These are phyloP conservation scores for Aureobasidium sp. DNA, from an alignment of 2,329 filamentous ascomycete species.

Conservation along the genomic window DNA sequence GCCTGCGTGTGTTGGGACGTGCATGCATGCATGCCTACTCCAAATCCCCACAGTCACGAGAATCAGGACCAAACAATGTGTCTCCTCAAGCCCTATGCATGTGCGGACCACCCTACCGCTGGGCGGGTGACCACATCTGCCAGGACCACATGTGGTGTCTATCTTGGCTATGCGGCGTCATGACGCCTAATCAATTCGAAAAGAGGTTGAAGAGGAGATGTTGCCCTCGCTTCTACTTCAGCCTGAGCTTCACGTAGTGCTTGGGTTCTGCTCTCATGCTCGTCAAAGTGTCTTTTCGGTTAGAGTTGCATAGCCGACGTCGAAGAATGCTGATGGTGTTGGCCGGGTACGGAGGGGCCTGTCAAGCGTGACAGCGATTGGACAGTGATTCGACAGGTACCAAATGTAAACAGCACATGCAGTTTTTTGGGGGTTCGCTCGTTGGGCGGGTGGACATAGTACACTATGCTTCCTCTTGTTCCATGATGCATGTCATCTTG, in stretches of 20 bases:
- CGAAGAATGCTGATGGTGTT: constrained; percentile 7
- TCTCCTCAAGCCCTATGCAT: neutral
- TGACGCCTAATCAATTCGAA: neutral
- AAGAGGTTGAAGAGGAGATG: neutral
- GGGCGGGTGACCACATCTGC: constrained; percentile 4
- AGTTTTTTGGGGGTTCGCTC: neutral
- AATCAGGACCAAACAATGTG: constrained; percentile 3
- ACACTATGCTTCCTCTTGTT: constrained; percentile 1
- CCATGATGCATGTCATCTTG: constrained; percentile 9
- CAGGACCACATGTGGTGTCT: constrained; percentile 4
- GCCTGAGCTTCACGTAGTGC: neutral
- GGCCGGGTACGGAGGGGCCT: neutral
- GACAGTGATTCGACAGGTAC: neutral
- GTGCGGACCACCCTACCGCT: neutral
- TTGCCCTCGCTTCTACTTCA: neutral
- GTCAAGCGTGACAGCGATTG: neutral
- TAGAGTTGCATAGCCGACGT: neutral
- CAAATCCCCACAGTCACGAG: constrained; percentile 7
- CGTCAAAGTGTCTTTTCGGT: neutral
- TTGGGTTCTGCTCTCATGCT: neutral
- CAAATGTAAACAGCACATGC: constrained; percentile 6
- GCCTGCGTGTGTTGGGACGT: neutral
- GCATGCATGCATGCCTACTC: neutral
- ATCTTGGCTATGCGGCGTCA: neutral
- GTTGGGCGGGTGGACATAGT: neutral